Conservation (phyloP, 495 filamentous ascomycete species). For the Durotheca rogersii region DNA sequence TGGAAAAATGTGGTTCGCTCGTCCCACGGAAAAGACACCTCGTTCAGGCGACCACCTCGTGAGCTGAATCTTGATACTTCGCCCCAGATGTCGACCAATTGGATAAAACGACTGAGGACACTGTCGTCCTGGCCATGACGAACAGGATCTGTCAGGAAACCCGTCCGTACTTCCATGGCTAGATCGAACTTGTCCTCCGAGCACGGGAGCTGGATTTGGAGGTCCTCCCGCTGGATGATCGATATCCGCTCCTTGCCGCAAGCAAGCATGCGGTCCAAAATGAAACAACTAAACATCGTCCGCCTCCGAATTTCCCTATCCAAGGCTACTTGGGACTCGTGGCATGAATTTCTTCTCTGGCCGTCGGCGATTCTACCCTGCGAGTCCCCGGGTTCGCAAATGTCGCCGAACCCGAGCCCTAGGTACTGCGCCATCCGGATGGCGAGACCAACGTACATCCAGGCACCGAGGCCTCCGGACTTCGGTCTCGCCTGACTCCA, state of each 20-base stretch:
- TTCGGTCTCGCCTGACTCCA: constrained; percentile 67
- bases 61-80: constrained; percentile 75
- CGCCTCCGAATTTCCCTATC: constrained; percentile 75
- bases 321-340: constrained; percentile 57
- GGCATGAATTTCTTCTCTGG: constrained; percentile 13
- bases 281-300: constrained; percentile 84
- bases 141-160: constrained; percentile 45
- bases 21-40: constrained; percentile 3
- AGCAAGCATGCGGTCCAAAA: constrained; percentile 76
- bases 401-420: constrained; percentile 66
- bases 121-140: constrained; percentile 66
- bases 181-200: constrained; percentile 66
- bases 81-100: constrained; percentile 76
- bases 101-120: constrained; percentile 72
- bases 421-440: constrained; percentile 72
- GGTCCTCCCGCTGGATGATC: constrained; percentile 66
- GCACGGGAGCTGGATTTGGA: constrained; percentile 68
- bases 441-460: constrained; percentile 75
- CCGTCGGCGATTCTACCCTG: constrained; percentile 45
- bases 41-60: constrained; percentile 63
- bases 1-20: constrained; percentile 57
- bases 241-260: constrained; percentile 73
- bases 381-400: constrained; percentile 16
- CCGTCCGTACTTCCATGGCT: constrained; percentile 64
- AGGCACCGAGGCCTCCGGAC: constrained; percentile 68